Percentiles rank a stretch among this genome's conserved stretches.
phyloP scores from a whole-genome alignment of 139 green algal genomes.

The Chlorella sorokiniana region DNA sequence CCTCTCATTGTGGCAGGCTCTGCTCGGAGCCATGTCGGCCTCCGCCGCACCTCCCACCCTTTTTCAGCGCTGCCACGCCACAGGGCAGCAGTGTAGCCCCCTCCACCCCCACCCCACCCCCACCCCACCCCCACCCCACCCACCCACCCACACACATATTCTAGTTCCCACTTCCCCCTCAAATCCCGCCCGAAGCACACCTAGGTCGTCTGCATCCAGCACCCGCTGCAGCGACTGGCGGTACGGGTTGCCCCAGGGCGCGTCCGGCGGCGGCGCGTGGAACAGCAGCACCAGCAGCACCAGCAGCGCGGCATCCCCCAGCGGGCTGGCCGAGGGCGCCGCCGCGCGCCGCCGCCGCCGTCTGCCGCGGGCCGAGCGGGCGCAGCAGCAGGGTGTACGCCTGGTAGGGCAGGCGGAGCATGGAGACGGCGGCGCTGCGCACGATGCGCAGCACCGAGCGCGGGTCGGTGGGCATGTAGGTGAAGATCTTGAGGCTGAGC shows the following conservation, averaged over 20 bases:
- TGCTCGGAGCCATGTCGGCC: too few species aligned
- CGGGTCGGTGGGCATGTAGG: slow-evolving; percentile 28
- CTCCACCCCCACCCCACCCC: too few species aligned
- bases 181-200: not conserved
- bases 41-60: too few species aligned
- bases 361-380: not conserved
- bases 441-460: slow-evolving; percentile 46
- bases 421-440: slow-evolving; percentile 50
- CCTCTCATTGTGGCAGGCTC: too few species aligned
- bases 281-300: slow-evolving; percentile 71
- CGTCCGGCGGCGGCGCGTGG: slow-evolving; percentile 48
- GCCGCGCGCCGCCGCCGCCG: not conserved
- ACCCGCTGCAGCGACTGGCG: slow-evolving; percentile 45
- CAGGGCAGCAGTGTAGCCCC: too few species aligned
- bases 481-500: slow-evolving; percentile 33
- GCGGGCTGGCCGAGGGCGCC: slow-evolving; percentile 42
- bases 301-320: slow-evolving; percentile 55
- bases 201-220: slow-evolving; percentile 39
- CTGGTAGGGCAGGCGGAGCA: slow-evolving; percentile 69
- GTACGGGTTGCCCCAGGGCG: slow-evolving; percentile 60
- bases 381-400: slow-evolving; percentile 63
- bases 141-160: too few species aligned
- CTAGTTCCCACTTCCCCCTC: not conserved
- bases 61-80: too few species aligned
- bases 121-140: too few species aligned